Conservation (phyloP, 1,284 basidiomycete genomes). For the Peniophora sp. region DNA sequence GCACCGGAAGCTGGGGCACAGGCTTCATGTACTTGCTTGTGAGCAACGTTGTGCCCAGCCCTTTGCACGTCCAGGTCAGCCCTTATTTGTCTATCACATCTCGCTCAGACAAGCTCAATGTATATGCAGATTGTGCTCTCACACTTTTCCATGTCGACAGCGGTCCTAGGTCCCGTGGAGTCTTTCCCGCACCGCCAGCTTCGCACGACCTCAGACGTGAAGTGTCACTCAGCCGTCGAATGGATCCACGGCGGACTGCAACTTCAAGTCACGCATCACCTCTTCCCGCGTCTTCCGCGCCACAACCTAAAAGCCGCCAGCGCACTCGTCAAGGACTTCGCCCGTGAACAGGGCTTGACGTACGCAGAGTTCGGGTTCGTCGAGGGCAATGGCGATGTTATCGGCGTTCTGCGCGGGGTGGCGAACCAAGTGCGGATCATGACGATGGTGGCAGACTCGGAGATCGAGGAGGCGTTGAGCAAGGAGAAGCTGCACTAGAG, state of each 20-base stretch:
- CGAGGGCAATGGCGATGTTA: constrained; percentile 74
- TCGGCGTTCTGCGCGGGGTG: constrained; percentile 70
- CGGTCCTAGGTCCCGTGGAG: constrained; percentile 85
- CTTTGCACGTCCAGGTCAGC: constrained; percentile 76
- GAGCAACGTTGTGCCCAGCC: constrained; percentile 76
- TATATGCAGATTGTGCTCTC: constrained; percentile 86
- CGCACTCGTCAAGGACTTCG: constrained; percentile 78
- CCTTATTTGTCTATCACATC: not conserved
- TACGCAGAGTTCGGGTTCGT: constrained; percentile 91
- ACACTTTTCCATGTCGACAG: constrained; percentile 94
- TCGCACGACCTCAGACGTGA: constrained; percentile 93
- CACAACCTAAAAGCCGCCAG: constrained; percentile 87
- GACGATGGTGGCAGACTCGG: constrained; percentile 61
- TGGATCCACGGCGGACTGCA: constrained; percentile 93
- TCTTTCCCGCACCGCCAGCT: constrained; percentile 92
- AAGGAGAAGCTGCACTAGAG: constrained; percentile 15
- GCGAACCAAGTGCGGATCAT: constrained; percentile 79
- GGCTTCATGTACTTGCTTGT: constrained; percentile 67
- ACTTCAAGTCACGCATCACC: constrained; percentile 94
- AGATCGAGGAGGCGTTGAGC: constrained; percentile 52
- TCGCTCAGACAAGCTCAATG: not conserved
- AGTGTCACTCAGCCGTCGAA: constrained; percentile 76
- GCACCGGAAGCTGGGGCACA: constrained; percentile 61
- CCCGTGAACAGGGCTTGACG: constrained; percentile 73
- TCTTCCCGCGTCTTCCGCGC: constrained; percentile 92